phyloP scores from a whole-genome alignment of 225 moss, liverwort and hornwort genomes.

The Asterella californica region DNA sequence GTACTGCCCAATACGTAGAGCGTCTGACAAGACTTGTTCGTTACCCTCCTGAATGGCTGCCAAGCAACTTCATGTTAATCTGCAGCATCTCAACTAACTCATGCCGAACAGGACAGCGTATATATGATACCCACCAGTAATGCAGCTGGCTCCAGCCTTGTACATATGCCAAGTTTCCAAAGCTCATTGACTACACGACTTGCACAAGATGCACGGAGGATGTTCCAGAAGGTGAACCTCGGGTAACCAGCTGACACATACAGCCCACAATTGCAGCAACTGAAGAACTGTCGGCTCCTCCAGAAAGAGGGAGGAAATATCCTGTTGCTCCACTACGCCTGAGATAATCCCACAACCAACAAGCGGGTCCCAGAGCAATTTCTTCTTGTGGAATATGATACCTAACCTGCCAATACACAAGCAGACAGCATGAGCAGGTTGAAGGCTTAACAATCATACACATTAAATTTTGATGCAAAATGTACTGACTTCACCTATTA shows the following conservation, averaged over 20 bases:
- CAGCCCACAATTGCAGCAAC: conserved; percentile 92
- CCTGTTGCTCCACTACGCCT: conserved; percentile 91
- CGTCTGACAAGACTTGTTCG: conserved; percentile 71
- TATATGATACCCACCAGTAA: neutral
- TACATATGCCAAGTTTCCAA: neutral
- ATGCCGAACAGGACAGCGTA: neutral
- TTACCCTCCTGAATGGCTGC: conserved; percentile 73
- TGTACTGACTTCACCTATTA: neutral
- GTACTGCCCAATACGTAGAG: conserved; percentile 83
- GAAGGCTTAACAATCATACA: neutral
- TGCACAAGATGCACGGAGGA: neutral
- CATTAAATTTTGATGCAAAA: neutral
- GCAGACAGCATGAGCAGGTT: neutral
- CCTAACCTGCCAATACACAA: conserved; percentile 47
- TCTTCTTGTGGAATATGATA: conserved; percentile 87
- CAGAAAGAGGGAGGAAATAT: conserved; percentile 88
- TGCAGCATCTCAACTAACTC: neutral
- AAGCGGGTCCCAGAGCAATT: conserved; percentile 92
- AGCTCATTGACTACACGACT: neutral
- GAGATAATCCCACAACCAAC: conserved; percentile 98
- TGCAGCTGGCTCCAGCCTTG: neutral
- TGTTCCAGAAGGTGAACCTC: conserved; percentile 37
- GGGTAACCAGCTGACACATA: conserved; percentile 92
- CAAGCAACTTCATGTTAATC: neutral
- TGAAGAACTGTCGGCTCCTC: conserved; percentile 90